These are phyloP conservation scores for Coprinellus aureogranulatus DNA, from an alignment of 768 basidiomycete genomes.

Conservation along the genomic window DNA sequence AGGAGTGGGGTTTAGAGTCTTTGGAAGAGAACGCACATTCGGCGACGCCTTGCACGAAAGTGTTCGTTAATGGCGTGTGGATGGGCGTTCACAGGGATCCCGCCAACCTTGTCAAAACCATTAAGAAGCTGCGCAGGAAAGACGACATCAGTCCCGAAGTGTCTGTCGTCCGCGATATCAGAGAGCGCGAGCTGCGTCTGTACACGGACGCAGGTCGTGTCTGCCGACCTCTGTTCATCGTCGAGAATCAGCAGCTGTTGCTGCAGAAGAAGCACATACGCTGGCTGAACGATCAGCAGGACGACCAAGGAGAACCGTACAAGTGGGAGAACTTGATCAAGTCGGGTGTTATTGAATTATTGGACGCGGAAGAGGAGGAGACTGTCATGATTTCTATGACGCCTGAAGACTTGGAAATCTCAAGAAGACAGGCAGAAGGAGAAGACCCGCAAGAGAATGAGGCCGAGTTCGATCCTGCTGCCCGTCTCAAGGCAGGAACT, in stretches of 20 bases:
- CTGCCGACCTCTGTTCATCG: conserved; percentile 95
- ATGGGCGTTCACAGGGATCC: conserved; percentile 98
- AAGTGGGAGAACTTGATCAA: conserved; percentile 86
- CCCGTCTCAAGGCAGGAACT: conserved; percentile 80
- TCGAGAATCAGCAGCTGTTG: conserved; percentile 83
- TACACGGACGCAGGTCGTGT: conserved; percentile 98
- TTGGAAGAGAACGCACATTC: conserved; percentile 91
- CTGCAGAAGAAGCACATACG: conserved; percentile 83
- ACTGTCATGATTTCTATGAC: conserved; percentile 99
- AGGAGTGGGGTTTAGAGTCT: conserved; percentile 97
- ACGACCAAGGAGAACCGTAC: conserved; percentile 63
- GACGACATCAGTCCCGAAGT: conserved; percentile 96
- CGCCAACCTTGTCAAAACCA: conserved; percentile 85
- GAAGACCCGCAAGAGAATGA: conserved; percentile 60
- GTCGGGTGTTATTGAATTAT: conserved; percentile 84
- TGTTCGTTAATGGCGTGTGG: conserved; percentile 99
- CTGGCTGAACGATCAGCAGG: conserved; percentile 57
- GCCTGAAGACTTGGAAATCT: conserved; percentile 89
- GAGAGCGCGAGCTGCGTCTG: conserved; percentile 89
- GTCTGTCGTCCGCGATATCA: conserved; percentile 95
- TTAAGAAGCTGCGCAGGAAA: conserved; percentile 88
- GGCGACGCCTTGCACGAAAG: conserved; percentile 83
- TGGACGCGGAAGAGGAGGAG: conserved; percentile 99
- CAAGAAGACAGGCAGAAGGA: conserved; percentile 62
- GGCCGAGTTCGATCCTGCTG: conserved; percentile 79